These are phyloP conservation scores for Chalciporus chontae DNA, from an alignment of 768 basidiomycete species.

Conservation along the genomic window DNA sequence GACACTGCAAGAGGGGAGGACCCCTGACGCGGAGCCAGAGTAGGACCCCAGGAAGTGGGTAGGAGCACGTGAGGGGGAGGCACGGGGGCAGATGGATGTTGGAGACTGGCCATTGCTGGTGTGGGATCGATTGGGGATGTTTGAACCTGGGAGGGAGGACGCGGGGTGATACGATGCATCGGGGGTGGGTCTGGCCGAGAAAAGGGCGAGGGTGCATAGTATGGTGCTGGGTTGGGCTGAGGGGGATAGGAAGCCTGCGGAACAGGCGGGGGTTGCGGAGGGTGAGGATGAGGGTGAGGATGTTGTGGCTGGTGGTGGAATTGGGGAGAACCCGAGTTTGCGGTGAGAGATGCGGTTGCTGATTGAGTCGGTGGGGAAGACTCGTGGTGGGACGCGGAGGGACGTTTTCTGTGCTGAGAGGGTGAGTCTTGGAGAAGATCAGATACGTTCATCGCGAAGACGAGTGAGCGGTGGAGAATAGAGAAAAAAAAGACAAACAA, in stretches of 20 bases:
- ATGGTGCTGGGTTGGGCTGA: conserved; percentile 17
- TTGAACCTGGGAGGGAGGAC: conserved; percentile 32
- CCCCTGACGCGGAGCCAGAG: conserved; percentile 26
- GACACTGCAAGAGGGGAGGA: conserved; percentile 27
- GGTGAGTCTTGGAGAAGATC: conserved; percentile 68
- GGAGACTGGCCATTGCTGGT: conserved; percentile 32
- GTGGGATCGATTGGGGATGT: conserved; percentile 24
- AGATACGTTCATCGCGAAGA: conserved; percentile 57
- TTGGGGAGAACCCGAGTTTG: conserved; percentile 31
- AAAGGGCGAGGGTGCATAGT: conserved; percentile 18
- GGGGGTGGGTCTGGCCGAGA: conserved; percentile 15
- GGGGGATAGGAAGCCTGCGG: conserved; percentile 21
- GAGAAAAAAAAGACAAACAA: neutral
- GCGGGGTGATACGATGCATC: conserved; percentile 29
- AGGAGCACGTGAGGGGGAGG: conserved; percentile 31
- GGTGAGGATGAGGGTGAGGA: conserved; percentile 16
- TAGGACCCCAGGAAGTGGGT: conserved; percentile 32
- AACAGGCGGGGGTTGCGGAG: conserved; percentile 12
- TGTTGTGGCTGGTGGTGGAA: conserved; percentile 30
- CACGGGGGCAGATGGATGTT: conserved; percentile 29
- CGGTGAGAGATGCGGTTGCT: conserved; percentile 20
- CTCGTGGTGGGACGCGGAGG: conserved; percentile 25
- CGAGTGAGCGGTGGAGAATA: neutral
- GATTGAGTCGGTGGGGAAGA: conserved; percentile 27
- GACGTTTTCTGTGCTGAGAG: conserved; percentile 46